Evolutionary conservation across 768 basidiomycete species (phyloP), one percentile per base, ranked within the genome.

Genomic region (Boletus vermiculosoides): DNA sequence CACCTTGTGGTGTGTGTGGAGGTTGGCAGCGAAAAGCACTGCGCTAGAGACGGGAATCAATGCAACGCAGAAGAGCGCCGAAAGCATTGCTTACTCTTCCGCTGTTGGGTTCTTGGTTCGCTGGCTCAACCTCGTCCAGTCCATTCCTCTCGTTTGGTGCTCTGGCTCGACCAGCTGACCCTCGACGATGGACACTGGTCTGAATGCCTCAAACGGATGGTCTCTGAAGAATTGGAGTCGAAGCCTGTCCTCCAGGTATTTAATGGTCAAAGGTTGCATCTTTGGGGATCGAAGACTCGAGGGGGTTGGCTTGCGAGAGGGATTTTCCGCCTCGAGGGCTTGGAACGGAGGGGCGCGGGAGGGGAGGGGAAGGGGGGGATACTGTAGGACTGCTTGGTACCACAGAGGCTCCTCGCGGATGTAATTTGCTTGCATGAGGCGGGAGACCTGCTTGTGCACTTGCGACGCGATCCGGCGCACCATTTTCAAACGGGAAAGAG

Each of bases 201-300:
- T 80, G 73, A 95, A 90, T 2, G 93, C 88, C 75, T 99, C 95
- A 67, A 97, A 97, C 8, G 97, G 94, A 70, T 97, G 95, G 76
- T 99, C 97, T 41, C 79, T 78, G 78, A 95, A 98, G 79, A 99
- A 98, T 70, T 92, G 91, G 53, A 84, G 79, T 36, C 97, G 85
- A 56, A 98, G 77, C 59, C 82, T 78, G 71, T 99, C 97, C 68
- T 96, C 93, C 40, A 89, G 56, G 69, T 94, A 97, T 52, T 78
- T 77, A 50, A 98, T 80, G 12, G 82, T 80, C 46, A 81, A 58
- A 0, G 89, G 87, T 28, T 74, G 74, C 30, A 76, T 73, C 45
- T 76, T 76, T 42, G 73, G 74, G 36, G 76, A 63, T 41, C 74
- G 73, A 52, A 72, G 68, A 56, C 58, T 52, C 36, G 65, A 55